Evolutionary conservation across 164 flowering plant species (phyloP).

Genomic region (Vitis labrusca): DNA sequence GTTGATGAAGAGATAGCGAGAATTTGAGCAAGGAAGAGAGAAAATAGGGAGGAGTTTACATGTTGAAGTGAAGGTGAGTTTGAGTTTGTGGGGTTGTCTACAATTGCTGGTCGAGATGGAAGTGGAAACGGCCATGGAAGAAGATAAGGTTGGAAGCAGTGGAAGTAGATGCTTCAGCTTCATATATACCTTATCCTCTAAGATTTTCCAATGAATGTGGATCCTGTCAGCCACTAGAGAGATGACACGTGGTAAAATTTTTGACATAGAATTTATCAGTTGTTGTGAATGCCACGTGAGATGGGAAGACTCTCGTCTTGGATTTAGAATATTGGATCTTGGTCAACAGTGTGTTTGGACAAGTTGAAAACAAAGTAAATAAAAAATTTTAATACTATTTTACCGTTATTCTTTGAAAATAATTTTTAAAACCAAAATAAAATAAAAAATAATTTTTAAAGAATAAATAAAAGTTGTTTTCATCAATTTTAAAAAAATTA

Average conservation of each 20-base stretch:
- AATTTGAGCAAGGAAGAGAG: conserved; percentile 15
- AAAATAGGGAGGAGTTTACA: conserved; percentile 4
- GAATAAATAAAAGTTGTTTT: no score
- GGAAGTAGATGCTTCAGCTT: neutral
- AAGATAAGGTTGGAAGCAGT: conserved; percentile 1
- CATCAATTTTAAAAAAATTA: no score
- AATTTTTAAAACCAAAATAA: no score
- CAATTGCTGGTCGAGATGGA: conserved; percentile 20
- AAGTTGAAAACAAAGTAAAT: no score
- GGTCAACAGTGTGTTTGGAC: no score
- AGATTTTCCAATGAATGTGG: conserved; percentile 12
- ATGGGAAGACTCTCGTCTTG: neutral
- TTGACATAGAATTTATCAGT: conserved; percentile 1
- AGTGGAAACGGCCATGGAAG: conserved; percentile 35
- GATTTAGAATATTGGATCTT: neutral
- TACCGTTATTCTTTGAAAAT: no score
- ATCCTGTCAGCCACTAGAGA: conserved; percentile 19
- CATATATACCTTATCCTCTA: conserved; percentile 33
- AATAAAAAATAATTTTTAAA: no score
- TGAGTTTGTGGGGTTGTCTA: conserved; percentile 12
- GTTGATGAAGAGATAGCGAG: conserved; percentile 14
- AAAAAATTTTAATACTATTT: no score
- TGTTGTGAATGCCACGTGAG: no score
- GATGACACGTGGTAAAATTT: conserved; percentile 24
- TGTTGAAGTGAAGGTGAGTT: conserved; percentile 4